Conservation (phyloP, 345 rosid species). For the Rhodamnia rubescens region DNA sequence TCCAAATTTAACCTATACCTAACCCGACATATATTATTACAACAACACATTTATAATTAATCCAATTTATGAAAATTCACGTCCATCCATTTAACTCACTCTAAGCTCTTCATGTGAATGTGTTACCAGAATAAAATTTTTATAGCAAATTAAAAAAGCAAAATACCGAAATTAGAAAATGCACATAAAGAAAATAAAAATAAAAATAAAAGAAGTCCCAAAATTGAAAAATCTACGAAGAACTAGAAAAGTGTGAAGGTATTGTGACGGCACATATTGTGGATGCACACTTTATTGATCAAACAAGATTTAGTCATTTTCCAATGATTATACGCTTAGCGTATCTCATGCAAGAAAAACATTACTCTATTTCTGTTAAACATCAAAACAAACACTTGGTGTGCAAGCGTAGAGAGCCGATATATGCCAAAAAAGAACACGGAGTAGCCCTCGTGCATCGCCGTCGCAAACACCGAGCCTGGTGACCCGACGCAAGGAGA, state of each 20-base stretch:
- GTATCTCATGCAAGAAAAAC: neutral
- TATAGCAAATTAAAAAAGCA: neutral
- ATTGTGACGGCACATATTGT: too few relatives aligned
- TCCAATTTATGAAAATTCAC: neutral
- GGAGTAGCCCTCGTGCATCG: neutral
- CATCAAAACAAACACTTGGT: neutral
- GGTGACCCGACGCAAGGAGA: neutral
- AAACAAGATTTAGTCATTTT: neutral
- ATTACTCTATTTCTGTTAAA: rapidly evolving
- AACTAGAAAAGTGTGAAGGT: neutral
- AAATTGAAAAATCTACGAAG: neutral
- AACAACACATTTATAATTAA: rapidly evolving
- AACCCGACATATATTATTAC: rapidly evolving
- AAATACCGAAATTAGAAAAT: neutral
- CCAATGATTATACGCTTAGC: neutral
- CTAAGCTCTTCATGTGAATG: neutral
- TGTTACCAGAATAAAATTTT: neutral
- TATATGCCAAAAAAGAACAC: rapidly evolving
- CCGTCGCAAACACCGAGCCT: rapidly evolving
- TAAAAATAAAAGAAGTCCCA: neutral
- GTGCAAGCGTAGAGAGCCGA: neutral
- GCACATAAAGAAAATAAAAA: neutral
- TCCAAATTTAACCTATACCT: neutral
- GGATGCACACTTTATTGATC: neutral
- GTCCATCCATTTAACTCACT: neutral